phyloP scores from a whole-genome alignment of 305 asterid genomes.

The Fraxinus velutina region DNA sequence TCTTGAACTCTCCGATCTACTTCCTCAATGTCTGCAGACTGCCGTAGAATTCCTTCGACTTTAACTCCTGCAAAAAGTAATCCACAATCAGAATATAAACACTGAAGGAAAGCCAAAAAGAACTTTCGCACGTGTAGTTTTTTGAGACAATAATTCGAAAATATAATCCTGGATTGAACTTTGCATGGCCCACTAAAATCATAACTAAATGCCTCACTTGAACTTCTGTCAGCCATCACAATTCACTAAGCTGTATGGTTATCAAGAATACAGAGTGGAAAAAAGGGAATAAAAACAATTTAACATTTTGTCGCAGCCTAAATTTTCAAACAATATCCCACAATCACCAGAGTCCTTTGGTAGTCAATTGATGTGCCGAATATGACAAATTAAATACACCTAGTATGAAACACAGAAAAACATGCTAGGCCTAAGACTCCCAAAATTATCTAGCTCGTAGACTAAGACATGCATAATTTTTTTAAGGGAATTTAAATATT shows the following conservation, averaged over 20 bases:
- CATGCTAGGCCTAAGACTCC: not conserved
- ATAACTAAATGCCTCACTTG: slow-evolving; percentile 15
- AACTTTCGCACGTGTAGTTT: not conserved
- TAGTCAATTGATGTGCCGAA: not conserved
- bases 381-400: not conserved
- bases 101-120: slow-evolving; percentile 13
- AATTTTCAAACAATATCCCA: not conserved
- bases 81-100: slow-evolving; percentile 24
- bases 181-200: slow-evolving; percentile 9
- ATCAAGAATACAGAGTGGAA: slow-evolving; percentile 9
- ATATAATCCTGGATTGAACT: slow-evolving; percentile 16
- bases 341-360: not conserved
- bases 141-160: slow-evolving; percentile 19
- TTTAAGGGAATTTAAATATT: not conserved
- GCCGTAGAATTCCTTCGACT: slow-evolving; percentile 92
- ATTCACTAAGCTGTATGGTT: slow-evolving; percentile 12
- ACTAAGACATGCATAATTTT: not conserved
- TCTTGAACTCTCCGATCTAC: slow-evolving; percentile 87
- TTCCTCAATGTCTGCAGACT: slow-evolving; percentile 96
- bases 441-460: not conserved
- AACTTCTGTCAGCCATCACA: slow-evolving; percentile 14
- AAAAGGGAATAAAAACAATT: not conserved
- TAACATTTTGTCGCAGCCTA: not conserved
- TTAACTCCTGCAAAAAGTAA: slow-evolving; percentile 54
- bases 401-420: not conserved